Base-by-base conservation (phyloP, 345 rosid species). In the Eucalyptus paniculata region DNA sequence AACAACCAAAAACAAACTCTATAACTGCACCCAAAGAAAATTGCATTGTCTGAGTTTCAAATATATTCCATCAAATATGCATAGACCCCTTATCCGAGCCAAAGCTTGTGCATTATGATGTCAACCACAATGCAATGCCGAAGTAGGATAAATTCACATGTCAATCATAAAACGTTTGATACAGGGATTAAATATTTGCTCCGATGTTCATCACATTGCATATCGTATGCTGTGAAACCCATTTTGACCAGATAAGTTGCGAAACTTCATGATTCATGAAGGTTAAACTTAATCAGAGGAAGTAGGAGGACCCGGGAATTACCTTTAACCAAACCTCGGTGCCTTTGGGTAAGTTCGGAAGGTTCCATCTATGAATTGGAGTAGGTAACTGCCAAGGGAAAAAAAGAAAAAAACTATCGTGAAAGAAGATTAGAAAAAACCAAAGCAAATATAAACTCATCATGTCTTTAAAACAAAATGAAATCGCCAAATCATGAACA, bases 241-340 rank as follows among this genome's bases (percentile, higher is more conserved):
- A 86, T 86, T 49, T 86, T 50, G 60, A 47, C 3, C 60, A 47
- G 42, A 45, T 30, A 86, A 86, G 42, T 17, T 7, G 58, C 14
- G 7, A 50, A 47, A 47, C 28, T 5, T 50, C 42, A 9, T 34
- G 42, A 17, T 9, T n/a, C 1, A 24, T 86, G 72, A 62, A 40
- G 24, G 3, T 60, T 24, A 56, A 85, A 34, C 16, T 67, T 3
- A 49, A 88, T 4, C 3, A 8, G 4, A 91, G 40, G 56, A 62
- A 12, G 47, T 8, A 62, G 21, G 40, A 58, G 14, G 40, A 88
- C 32, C 30, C 17, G 12, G 14, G 18, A 86, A 16, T 87, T 60
- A 97, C 99, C 98, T 97, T 97, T 90, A 97, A 91, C 96, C 95
- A 96, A 58, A 96, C 95, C 88, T 97, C 97, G 1, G 99, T 94